phyloP scores from a whole-genome alignment of 2,329 filamentous ascomycete species.

The Magnaporthales sp. region DNA sequence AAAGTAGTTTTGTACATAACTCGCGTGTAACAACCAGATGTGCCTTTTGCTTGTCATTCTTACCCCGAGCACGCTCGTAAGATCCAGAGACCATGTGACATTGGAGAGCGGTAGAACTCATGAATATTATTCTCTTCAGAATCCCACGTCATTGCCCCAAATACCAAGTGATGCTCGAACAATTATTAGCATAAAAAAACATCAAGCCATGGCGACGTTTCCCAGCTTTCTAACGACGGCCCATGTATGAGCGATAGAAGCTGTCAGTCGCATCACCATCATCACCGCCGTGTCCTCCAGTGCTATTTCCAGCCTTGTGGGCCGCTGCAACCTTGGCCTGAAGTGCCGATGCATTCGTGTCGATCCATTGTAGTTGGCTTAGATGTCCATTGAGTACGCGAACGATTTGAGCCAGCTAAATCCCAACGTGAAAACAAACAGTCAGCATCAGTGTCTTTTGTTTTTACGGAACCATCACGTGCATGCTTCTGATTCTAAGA shows the following conservation, averaged over 20 bases:
- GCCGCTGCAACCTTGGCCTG: slow-evolving; percentile 76
- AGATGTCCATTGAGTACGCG: slow-evolving; percentile 91
- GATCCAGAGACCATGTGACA: neutral
- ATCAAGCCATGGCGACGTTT: neutral
- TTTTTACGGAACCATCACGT: neutral
- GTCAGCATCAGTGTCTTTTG: neutral
- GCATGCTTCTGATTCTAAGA: neutral
- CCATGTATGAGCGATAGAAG: slow-evolving; percentile 85
- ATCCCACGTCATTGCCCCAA: neutral
- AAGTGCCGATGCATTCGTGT: slow-evolving; percentile 71
- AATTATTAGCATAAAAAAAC: neutral
- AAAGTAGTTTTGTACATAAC: slow-evolving; percentile 6
- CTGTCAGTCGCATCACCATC: slow-evolving; percentile 72
- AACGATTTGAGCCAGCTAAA: slow-evolving; percentile 88
- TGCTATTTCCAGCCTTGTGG: slow-evolving; percentile 65
- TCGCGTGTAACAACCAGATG: neutral
- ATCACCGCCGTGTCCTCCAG: slow-evolving; percentile 46
- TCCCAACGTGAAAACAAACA: neutral
- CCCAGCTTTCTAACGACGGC: slow-evolving; percentile 44
- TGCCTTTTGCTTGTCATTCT: neutral
- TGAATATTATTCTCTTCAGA: neutral
- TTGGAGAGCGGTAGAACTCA: neutral
- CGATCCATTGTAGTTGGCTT: slow-evolving; percentile 86
- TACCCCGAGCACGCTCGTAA: neutral
- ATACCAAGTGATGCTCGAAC: neutral